These are phyloP conservation scores for Rhodotorula sp. DNA, from an alignment of 1,284 basidiomycete genomes.

Conservation along the genomic window DNA sequence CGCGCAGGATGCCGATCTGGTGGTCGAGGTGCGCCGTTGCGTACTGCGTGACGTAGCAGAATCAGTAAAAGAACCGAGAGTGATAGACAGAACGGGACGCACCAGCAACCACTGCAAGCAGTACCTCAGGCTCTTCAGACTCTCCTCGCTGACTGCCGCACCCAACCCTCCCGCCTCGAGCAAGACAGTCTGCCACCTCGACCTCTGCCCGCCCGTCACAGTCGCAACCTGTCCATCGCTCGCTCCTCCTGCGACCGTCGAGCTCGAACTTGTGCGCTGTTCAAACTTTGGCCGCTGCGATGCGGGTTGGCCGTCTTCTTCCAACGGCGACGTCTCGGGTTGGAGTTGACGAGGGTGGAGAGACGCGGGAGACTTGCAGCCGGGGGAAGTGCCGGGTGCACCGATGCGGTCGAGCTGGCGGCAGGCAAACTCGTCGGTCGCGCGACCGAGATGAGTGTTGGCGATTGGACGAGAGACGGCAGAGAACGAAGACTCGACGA, in stretches of 20 bases:
- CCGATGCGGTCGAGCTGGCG: constrained; percentile 67
- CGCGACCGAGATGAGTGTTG: constrained; percentile 59
- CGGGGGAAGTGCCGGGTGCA: constrained; percentile 21
- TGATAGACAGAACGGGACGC: neutral
- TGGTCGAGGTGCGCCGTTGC: constrained; percentile 83
- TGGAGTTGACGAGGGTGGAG: neutral
- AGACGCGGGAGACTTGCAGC: neutral
- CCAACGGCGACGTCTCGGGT: neutral
- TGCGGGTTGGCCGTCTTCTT: neutral
- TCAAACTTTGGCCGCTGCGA: neutral
- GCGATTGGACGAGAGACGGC: constrained; percentile 81
- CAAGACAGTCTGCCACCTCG: constrained; percentile 77
- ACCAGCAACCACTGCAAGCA: constrained; percentile 87
- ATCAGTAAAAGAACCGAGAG: neutral
- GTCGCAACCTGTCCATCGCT: constrained; percentile 31
- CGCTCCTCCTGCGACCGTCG: constrained; percentile 31
- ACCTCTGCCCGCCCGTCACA: constrained; percentile 53
- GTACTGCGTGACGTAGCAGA: constrained; percentile 56
- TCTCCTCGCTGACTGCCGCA: constrained; percentile 83
- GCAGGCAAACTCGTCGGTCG: constrained; percentile 83
- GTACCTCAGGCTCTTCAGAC: constrained; percentile 79
- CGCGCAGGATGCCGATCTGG: constrained; percentile 76
- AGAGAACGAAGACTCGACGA: constrained; percentile 81
- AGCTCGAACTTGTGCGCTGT: neutral
- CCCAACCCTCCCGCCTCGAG: constrained; percentile 80